Conservation (phyloP, 768 basidiomycete genomes). For the Pisolithus tinctorius region DNA sequence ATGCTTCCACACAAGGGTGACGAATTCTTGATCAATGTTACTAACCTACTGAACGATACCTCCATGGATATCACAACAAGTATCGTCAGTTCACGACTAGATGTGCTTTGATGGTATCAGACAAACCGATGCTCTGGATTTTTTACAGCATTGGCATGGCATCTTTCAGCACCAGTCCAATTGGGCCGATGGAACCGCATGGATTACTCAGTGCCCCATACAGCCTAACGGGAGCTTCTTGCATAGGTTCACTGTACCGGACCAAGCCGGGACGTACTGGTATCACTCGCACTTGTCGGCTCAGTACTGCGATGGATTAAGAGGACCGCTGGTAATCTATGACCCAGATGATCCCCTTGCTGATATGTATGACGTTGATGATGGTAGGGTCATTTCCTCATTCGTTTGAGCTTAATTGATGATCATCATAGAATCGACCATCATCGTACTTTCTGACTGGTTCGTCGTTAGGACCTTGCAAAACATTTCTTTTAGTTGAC, state of each 20-base stretch:
- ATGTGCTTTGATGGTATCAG: no score
- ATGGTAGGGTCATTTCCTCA: slow-evolving; percentile 21
- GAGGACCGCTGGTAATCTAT: slow-evolving; percentile 34
- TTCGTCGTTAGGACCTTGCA: not conserved
- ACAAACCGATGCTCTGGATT: not conserved
- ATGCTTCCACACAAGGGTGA: not conserved
- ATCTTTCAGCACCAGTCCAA: slow-evolving; percentile 36
- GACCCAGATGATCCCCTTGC: slow-evolving; percentile 35
- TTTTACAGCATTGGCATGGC: slow-evolving; percentile 52
- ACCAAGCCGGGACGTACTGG: slow-evolving; percentile 26
- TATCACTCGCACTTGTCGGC: slow-evolving; percentile 33
- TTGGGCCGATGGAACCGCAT: slow-evolving; percentile 39
- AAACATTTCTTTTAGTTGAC: not conserved
- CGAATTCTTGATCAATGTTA: slow-evolving; percentile 19
- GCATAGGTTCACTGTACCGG: slow-evolving; percentile 14
- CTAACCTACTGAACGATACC: slow-evolving; percentile 15
- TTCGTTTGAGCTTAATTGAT: not conserved
- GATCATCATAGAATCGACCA: slow-evolving; percentile 23
- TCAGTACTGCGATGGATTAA: slow-evolving; percentile 29
- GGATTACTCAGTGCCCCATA: slow-evolving; percentile 30
- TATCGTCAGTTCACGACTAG: slow-evolving; percentile 13
- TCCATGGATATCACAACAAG: slow-evolving; percentile 19
- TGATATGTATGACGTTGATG: slow-evolving; percentile 36
- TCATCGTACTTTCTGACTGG: slow-evolving; percentile 41
- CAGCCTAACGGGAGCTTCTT: slow-evolving; percentile 12